Evolutionary conservation across 352 stramenopile species (phyloP), one percentile per base, ranked within the genome.

Genomic region (Thalassiosira gravida): DNA sequence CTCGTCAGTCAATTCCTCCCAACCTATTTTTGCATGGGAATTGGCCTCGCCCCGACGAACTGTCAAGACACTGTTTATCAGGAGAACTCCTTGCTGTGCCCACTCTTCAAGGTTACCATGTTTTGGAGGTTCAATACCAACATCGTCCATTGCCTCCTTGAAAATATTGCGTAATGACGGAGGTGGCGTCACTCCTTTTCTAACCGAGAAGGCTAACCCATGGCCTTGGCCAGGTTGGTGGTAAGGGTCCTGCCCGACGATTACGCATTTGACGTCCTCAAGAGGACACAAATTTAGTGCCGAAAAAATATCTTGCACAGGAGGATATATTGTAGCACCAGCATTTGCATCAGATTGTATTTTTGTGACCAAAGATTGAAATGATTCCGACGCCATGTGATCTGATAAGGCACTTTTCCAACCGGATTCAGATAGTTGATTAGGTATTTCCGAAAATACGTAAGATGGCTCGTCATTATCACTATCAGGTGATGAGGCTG

Each of bases 141-240:
- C 61, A 71, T 92, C 82, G 14, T 91, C 50, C 16, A 84, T 62
- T 18, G 95, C 90, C 82, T 99, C 97, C 77, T 98, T 98, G 87
- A 97, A 98, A 65, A 99, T 99, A 85, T 99, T 99, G 47, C 93
- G 92, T 30, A 99, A 89, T 35, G 95, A 98, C 2, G 97, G 97
- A 16, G 97, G 97, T 13, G 93, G 86, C 29, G 75, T 74, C 0
- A 99, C 80, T 9, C 96, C 96, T 18, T 92, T 88, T 50, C 91
- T 85, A 37, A 99, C 97, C 8, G 91, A 96, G 77, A 97, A 97
- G 5, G 89, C 85, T 2, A 97, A 74, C 2, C 94, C 94, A 83
- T 96, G 92, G 1, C 89, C 93, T 82, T 97, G 93, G n/a, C 71
- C 57, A 0, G 90, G 90, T 57, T 88, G 56, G 78, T 95, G 91